These are phyloP conservation scores for Globisporangium apiculatum DNA, from an alignment of 352 stramenopile species.

Conservation along the genomic window DNA sequence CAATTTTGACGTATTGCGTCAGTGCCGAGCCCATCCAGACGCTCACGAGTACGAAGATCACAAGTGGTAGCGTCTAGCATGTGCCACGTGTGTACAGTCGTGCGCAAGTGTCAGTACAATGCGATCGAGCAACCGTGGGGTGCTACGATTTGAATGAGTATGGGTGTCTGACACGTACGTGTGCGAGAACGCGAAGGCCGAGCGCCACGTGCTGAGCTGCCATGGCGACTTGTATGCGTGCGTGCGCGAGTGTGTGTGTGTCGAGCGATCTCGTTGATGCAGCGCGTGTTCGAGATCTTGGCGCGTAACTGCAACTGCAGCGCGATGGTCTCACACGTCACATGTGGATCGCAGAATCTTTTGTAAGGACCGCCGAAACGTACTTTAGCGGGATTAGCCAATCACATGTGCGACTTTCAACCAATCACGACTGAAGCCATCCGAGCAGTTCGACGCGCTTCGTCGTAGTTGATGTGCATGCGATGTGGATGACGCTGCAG, in stretches of 20 bases:
- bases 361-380: background rate
- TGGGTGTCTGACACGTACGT: slow-evolving; percentile 5
- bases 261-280: too few species aligned
- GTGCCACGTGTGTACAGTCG: background rate
- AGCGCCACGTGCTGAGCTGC: background rate
- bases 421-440: background rate
- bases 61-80: slow-evolving; percentile 34
- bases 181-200: slow-evolving; percentile 4
- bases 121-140: background rate
- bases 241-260: background rate
- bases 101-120: background rate
- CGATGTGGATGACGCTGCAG: background rate
- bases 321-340: background rate
- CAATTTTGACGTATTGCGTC: slow-evolving; percentile 42
- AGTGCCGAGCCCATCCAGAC: slow-evolving; percentile 72
- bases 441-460: background rate
- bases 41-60: slow-evolving; percentile 58
- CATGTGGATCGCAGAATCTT: background rate
- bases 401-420: background rate
- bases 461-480: background rate
- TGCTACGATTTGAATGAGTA: too few species aligned
- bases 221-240: background rate
- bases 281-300: too few species aligned
- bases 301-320: too few species aligned
- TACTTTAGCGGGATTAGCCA: background rate